phyloP scores from a whole-genome alignment of 2,329 filamentous ascomycete species.

The Phialemoniopsis sp. region DNA sequence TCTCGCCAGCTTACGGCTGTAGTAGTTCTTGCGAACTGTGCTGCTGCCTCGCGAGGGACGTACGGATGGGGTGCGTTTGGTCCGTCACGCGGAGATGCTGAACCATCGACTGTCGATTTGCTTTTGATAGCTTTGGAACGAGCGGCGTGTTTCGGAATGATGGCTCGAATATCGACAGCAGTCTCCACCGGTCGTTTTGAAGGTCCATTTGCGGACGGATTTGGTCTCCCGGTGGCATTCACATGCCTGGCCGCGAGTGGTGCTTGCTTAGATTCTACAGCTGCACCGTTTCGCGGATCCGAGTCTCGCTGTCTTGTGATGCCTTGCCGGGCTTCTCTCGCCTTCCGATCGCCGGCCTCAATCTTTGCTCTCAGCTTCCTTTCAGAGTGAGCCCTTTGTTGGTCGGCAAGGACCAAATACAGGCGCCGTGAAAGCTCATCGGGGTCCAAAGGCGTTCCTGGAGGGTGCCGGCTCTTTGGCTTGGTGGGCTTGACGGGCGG shows the following conservation, averaged over 20 bases:
- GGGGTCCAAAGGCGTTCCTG: constrained; percentile 42
- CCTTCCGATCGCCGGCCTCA: constrained; percentile 11
- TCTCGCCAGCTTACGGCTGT: constrained; percentile 36
- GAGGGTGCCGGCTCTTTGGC: constrained; percentile 1
- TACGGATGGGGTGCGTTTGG: constrained; percentile 35
- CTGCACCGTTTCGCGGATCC: neutral
- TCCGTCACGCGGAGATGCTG: neutral
- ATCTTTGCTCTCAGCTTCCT: constrained; percentile 21
- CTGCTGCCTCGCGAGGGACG: constrained; percentile 48
- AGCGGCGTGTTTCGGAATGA: no score
- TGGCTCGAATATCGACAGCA: no score
- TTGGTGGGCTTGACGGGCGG: neutral
- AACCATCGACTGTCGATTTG: neutral
- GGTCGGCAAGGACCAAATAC: constrained; percentile 43
- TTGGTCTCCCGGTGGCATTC: no score
- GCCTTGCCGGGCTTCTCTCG: constrained; percentile 5
- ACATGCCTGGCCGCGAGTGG: no score
- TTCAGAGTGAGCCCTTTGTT: constrained; percentile 33
- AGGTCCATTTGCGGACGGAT: neutral
- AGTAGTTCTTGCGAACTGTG: constrained; percentile 50
- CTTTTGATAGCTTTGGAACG: no score
- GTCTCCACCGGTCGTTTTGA: no score
- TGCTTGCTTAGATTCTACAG: neutral
- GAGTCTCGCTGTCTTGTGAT: constrained; percentile 2
- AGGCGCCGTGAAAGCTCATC: constrained; percentile 51